Evolutionary conservation across 345 rosid genomes (phyloP).

Genomic region (Lepidium aucheri): DNA sequence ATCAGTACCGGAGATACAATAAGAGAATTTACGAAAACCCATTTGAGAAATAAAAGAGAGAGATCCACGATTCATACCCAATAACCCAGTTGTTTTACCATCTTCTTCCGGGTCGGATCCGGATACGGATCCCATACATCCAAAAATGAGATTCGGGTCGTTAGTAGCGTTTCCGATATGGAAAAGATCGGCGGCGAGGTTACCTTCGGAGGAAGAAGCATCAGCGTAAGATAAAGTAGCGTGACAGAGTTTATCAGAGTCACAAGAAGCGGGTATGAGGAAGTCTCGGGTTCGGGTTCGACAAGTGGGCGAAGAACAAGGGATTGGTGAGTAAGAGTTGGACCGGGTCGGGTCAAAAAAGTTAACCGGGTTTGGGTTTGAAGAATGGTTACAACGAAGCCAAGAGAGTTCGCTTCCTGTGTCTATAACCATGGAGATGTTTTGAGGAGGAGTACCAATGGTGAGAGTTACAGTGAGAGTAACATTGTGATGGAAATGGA

Average conservation of each 20-base stretch:
- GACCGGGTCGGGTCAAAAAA: conserved; percentile 58
- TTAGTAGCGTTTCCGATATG: conserved; percentile 44
- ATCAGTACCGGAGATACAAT: conserved; percentile 65
- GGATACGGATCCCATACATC: conserved; percentile 77
- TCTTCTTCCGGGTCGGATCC: conserved; percentile 71
- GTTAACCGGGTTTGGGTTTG: conserved; percentile 22
- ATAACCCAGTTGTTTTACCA: conserved; percentile 54
- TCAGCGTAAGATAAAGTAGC: conserved; percentile 81
- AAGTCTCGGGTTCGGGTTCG: conserved; percentile 60
- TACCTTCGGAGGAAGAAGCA: conserved; percentile 76
- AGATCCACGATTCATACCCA: conserved; percentile 93
- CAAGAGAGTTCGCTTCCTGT: conserved; percentile 93
- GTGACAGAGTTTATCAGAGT: conserved; percentile 64
- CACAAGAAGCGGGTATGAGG: conserved; percentile 78
- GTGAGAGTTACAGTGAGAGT: conserved; percentile 67
- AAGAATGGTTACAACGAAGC: conserved; percentile 62
- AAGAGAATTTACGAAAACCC: conserved; percentile 79
- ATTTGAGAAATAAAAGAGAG: conserved; percentile 74
- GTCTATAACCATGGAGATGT: conserved; percentile 81
- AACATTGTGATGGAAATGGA: conserved; percentile 74
- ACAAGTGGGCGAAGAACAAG: conserved; percentile 68
- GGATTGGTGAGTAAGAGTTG: conserved; percentile 49
- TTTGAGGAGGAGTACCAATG: conserved; percentile 86
- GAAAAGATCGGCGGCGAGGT: conserved; percentile 63
- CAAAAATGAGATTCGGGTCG: conserved; percentile 47